Evolutionary conservation across 2,329 filamentous ascomycete species (phyloP).

Genomic region (Balansia obtecta): DNA sequence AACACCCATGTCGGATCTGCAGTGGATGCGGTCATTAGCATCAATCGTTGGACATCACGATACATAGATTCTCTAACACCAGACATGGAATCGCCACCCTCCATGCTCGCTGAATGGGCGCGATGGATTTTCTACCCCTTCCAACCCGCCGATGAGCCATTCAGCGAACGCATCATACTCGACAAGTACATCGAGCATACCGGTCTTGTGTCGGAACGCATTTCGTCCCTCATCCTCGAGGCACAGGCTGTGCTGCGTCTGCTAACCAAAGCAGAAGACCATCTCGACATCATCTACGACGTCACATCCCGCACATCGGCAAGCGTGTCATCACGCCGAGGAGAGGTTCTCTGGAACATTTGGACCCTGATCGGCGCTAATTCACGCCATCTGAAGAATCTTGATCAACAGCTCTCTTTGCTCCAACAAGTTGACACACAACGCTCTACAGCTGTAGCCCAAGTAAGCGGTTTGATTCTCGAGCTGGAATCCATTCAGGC

Average conservation of each 20-base stretch:
- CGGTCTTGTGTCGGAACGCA: constrained; percentile 55
- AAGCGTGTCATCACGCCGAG: constrained; percentile 43
- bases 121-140: constrained; percentile 48
- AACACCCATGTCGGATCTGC: constrained; percentile 64
- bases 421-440: constrained; percentile 55
- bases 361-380: constrained; percentile 69
- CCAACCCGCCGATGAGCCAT: constrained; percentile 36
- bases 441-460: constrained; percentile 50
- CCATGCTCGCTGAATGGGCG: constrained; percentile 27
- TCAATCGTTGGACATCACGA: constrained; percentile 63
- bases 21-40: constrained; percentile 61
- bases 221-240: constrained; percentile 53
- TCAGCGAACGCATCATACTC: constrained; percentile 45
- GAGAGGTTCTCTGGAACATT: constrained; percentile 55
- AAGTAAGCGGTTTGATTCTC: constrained; percentile 57
- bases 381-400: constrained; percentile 42
- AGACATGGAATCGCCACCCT: constrained; percentile 17
- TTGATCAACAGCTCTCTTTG: constrained; percentile 50
- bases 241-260: constrained; percentile 55
- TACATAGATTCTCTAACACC: constrained; percentile 50
- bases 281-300: constrained; percentile 56
- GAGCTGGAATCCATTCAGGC: constrained; percentile 63
- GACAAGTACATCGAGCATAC: constrained; percentile 69
- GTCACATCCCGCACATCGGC: constrained; percentile 53
- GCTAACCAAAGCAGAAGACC: constrained; percentile 55